Base-by-base conservation (phyloP, 148 eudicot genomes). In the Vaccinium macrocarpon region DNA sequence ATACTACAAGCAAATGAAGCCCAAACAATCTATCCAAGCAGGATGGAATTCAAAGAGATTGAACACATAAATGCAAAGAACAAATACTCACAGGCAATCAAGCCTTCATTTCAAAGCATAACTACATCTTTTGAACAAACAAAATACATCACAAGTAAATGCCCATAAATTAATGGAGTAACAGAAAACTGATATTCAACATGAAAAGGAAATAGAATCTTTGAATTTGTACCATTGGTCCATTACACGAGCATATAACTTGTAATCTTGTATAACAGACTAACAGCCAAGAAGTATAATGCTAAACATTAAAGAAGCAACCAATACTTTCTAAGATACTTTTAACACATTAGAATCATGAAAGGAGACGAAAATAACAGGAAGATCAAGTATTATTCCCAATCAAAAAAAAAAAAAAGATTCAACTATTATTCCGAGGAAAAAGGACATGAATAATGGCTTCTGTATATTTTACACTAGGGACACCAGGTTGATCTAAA, bases 41-140 rank as follows among this genome's bases (percentile, higher is more conserved):
- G 25, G 48, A 53, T 12, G 64, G 49, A 55, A 27, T 6, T 79
- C 48, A 79, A 29, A 79, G 81, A 56, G 81, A 52, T 15, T 10
- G 19, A 52, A 79, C 32, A 27, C 46, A 13, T 7, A 25, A 21
- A 76, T n/a, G 79, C 56, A 76, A 48, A 18, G 77, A 73, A 35
- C 74, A 70, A 70, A 70, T 27, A 66, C 72, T 57, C 64, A 66
- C 32, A 70, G n/a, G 46, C 77, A 42, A 18, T 73, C 51, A 73
- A 73, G 51, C 50, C 77, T 73, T 73, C 49, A 35, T 38, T 35
- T 38, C n/a, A 10, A 38, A 18, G 51, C 23, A 38, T 42, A 72
- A 73, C 77, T 42, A 42, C 23, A 73, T 23, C 6, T 38, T 73
- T 73, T 38, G 21, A 18, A 19, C 23, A 8, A 73, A 73, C 49